Evolutionary conservation across 192 early-diverging fungal genomes (phyloP).

Genomic region (Coemansia nantahalensis): DNA sequence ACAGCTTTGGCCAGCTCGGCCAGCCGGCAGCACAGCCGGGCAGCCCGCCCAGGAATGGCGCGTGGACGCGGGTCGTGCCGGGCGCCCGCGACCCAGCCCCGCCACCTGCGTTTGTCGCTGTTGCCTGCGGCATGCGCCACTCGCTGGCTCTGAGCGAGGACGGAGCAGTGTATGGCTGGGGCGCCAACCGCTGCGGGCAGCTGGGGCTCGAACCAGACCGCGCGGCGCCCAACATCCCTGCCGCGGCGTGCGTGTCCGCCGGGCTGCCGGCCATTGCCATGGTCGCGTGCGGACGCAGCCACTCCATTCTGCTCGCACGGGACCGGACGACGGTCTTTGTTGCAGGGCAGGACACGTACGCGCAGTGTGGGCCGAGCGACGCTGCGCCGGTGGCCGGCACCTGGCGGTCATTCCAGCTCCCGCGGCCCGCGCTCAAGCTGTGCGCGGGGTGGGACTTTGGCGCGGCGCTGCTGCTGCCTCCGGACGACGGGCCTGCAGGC

Average conservation of each 20-base stretch:
- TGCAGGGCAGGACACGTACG: constrained; percentile 64
- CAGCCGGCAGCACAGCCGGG: background rate
- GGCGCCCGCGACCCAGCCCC: background rate
- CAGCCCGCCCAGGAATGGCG: background rate
- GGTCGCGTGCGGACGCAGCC: constrained; percentile 65
- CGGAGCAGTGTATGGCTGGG: constrained; percentile 58
- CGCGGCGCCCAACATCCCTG: background rate
- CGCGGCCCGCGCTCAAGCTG: constrained; percentile 12
- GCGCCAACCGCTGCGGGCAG: constrained; percentile 64
- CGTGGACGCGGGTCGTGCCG: constrained; percentile 2
- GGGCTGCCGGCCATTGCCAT: constrained; percentile 44
- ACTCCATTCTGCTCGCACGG: constrained; percentile 54
- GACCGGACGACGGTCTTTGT: constrained; percentile 51
- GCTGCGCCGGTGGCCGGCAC: background rate
- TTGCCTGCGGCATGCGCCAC: constrained; percentile 68
- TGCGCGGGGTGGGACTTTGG: constrained; percentile 52
- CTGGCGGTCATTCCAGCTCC: constrained; percentile 12
- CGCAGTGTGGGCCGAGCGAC: constrained; percentile 55
- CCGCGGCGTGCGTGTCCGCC: constrained; percentile 1
- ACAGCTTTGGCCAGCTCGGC: constrained; percentile 35
- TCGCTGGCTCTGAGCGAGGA: constrained; percentile 53
- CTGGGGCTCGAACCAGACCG: constrained; percentile 39
- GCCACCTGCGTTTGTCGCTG: constrained; percentile 28
- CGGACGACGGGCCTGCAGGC: constrained; percentile 28
- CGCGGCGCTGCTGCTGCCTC: constrained; percentile 61